Base-by-base conservation (phyloP, 192 early-diverging fungal genomes). In the Mortierella hygrophila region DNA sequence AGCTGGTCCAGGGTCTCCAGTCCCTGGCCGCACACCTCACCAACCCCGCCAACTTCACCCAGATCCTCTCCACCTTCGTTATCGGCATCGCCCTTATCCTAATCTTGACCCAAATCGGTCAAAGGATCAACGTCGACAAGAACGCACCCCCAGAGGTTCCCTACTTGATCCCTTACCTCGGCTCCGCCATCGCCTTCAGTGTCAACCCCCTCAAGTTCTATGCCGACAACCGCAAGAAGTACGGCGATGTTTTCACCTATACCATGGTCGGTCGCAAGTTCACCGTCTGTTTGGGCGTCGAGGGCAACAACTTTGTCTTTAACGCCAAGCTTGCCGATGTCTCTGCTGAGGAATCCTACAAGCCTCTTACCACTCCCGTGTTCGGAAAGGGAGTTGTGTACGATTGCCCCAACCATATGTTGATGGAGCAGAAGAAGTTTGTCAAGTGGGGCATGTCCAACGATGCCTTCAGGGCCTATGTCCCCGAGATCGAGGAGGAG, bases 361-460 rank as follows among this genome's bases (percentile, higher is more conserved):
- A 95, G 78, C 93, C 92, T 68, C 92, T 99, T 85, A 99, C 97
- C 44, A 96, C 95, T 68, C 96, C 96, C 13, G 97, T 99, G 47
- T 99, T 99, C 90, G 98, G 98, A 73, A 90, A 89, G 75, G 97
- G 95, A 55, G 97, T 99, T 63, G 98, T 99, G 42, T 99, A 99
- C 91, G 98, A 99, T 88, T 97, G 96, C 63, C 93, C 93, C 38
- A 97, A 98, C 89, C 79, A 92, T 47, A 91, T 97, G 69, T 94
- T 99, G 79, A 98, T 99, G 97, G 97, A 99, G 90, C 98, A 99
- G 90, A 99, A 99, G 92, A 97, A 91, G 95, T 98, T 99, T 90
- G 94, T 99, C 85, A 99, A 99, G 92, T 93, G 96, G 73, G 94
- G 95, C 60, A 91, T 99, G 81, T 94, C 96, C 73, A 93, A 93